Evolutionary conservation across 331 rosid genomes (phyloP).

Genomic region (Malus hybrid): DNA sequence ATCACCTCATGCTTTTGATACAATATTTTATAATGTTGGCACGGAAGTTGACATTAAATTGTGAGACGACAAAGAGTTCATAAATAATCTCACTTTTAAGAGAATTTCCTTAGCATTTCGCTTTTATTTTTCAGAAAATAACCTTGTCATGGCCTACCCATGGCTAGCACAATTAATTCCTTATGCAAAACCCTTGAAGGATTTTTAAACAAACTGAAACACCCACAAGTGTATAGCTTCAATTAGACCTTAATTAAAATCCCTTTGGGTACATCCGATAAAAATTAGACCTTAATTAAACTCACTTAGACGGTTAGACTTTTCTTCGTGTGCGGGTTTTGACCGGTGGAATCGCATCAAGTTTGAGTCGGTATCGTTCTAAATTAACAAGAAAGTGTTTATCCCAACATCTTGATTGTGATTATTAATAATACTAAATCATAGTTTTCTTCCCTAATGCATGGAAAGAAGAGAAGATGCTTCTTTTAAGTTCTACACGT

Average conservation of each 20-base stretch:
- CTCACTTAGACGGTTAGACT: slow-evolving; percentile 1
- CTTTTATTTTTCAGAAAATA: too few relatives aligned
- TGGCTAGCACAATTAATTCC: background rate
- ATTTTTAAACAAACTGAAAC: slow-evolving; percentile 1
- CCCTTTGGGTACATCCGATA: too few relatives aligned
- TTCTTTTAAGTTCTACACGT: slow-evolving; percentile 27
- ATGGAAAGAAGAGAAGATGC: slow-evolving; percentile 43
- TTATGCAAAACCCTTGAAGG: slow-evolving; percentile 8
- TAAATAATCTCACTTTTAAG: too few relatives aligned
- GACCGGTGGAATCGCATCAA: background rate
- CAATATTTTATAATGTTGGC: too few relatives aligned
- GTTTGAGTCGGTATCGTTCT: too few relatives aligned
- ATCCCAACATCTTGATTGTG: background rate
- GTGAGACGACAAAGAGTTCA: too few relatives aligned
- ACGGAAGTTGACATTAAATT: too few relatives aligned
- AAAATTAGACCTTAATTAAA: too few relatives aligned
- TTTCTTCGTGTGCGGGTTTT: background rate
- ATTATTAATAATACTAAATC: background rate
- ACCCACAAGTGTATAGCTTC: slow-evolving; percentile 2
- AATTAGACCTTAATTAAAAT: slow-evolving; percentile 11
- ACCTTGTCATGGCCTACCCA: background rate
- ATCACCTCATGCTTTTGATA: too few relatives aligned
- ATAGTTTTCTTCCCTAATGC: slow-evolving; percentile 38
- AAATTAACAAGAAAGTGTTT: too few relatives aligned
- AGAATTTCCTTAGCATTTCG: too few relatives aligned